Evolutionary conservation across 2,329 filamentous ascomycete species (phyloP), one percentile per base, ranked within the genome.

Genomic region (Exophiala viscosa): DNA sequence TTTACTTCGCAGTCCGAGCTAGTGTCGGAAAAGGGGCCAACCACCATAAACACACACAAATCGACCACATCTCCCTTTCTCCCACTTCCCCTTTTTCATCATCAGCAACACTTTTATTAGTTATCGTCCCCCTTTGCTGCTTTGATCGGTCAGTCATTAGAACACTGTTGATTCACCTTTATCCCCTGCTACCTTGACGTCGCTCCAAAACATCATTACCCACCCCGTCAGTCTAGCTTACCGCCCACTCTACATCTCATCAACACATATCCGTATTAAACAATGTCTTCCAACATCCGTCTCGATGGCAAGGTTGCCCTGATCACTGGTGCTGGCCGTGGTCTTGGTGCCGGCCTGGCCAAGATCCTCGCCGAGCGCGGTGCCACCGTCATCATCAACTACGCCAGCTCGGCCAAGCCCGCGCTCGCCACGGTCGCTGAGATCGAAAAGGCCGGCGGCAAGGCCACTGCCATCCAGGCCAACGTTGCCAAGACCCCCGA

Each of bases 401-500:
- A 78, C 60, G 72, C 75, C 50, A 70, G 69, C 15, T 69, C 70
- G 8, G 71, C 71, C 39, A 49, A 67, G 8, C 67, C 73, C 2
- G 71, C 77, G 17, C 41, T 62, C 39, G 59, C 55, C 39, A 60
- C 62, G 1, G 64, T 65, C 13, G 52, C 54, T 10, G 59, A 65
- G 50, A 66, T 66, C 49, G 61, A 64, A 44, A 54, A 55, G 48
- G 42, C 41, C 10, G 62, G 62, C 34, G 60, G 61, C 33, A 55
- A 61, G 36, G 76, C 77, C 49, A 65, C 78, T 54, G 68, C 73
- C 58, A 77, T 80, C 67, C 75, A 78, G 60, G 63, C 61, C 45
- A 77, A 80, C 59, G 75, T 65, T 32, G 55, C 61, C 35, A 57
- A 63, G 40, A 53, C 58, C 15, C 50, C 58, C 11, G 62, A 80